Base-by-base conservation (phyloP, 1,284 basidiomycete genomes). In the Singerocomus rubriflavus region DNA sequence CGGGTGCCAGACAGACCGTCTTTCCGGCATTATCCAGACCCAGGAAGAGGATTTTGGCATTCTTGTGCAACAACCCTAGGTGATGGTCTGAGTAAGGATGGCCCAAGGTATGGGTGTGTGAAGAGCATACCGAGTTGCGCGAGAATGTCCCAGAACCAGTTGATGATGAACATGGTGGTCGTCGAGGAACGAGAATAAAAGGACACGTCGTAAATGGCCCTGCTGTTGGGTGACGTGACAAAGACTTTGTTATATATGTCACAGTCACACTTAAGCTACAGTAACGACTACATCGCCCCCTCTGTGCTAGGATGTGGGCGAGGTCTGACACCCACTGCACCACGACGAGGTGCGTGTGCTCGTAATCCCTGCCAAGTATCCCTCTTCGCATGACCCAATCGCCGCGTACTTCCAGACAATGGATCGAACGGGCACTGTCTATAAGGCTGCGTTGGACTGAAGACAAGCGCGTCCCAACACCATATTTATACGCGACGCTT, bases 21-120 rank as follows among this genome's bases (percentile, higher is more conserved):
- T 99, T 99, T 66, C 97, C 97, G 51, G 97, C 97, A 77, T 98
- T 98, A 71, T 98, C 97, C 48, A 99, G 84, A 64, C 97, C 97
- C 50, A 98, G 83, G 84, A 99, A 99, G 59, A 99, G 84, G 71
- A 99, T 98, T 84, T 99, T 99, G 61, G 96, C 96, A 68, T 97
- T 98, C 86, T 98, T 98, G 83, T 98, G 93, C 73, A 93, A 73
- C 66, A 99, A 82, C 62, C 96, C 96, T 96, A 63, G 42, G 39
- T 41, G 44, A 38, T 14, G 21, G n/a, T 42, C 43, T 48, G 31
- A 51, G 50, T 13, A 43, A 44, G 7, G 47, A 33, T 29, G 25
- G 30, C 13, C 2, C 46, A 10, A 13, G 36, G 33, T 14, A 33
- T 29, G 29, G 26, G 36, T 12, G 33, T 5, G 25, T 3, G 21